Evolutionary conservation across 2,329 filamentous ascomycete species (phyloP).

Genomic region (Ploettnerulaceae sp.): DNA sequence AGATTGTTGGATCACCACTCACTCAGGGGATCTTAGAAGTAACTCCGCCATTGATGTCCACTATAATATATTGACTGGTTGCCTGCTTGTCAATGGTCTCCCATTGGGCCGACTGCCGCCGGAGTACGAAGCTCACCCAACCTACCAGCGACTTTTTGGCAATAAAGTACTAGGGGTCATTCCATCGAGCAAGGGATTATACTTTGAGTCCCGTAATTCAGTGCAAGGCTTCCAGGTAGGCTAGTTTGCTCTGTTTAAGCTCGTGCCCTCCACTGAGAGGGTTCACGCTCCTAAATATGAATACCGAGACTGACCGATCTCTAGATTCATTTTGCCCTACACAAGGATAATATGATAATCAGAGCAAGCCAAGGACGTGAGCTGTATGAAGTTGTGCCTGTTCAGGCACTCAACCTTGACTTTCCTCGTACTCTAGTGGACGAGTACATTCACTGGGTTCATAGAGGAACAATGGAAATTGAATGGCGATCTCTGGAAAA

Average conservation of each 20-base stretch:
- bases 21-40: too few species aligned
- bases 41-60: too few species aligned
- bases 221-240: constrained; percentile 30
- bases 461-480: constrained; percentile 7
- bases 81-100: constrained; percentile 48
- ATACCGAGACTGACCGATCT: too few species aligned
- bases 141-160: constrained; percentile 19
- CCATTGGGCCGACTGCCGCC: constrained; percentile 45
- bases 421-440: constrained; percentile 15
- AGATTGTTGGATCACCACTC: too few species aligned
- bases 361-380: constrained; percentile 6
- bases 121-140: constrained; percentile 36
- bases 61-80: constrained; percentile 47
- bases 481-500: constrained; percentile 23
- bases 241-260: too few species aligned
- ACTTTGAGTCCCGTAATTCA: constrained; percentile 31
- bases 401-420: constrained; percentile 6
- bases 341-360: constrained; percentile 32
- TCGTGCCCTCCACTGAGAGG: too few species aligned
- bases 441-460: constrained; percentile 19
- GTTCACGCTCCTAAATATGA: too few species aligned
- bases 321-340: constrained; percentile 35
- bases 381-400: constrained; percentile 19
- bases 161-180: constrained; percentile 33
- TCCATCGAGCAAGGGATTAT: constrained; percentile 35